A percentile compares a stretch with the other conserved stretches of the same genome.
Conservation (phyloP, 2,329 filamentous ascomycete species). For the Raffaelea albimanens region DNA sequence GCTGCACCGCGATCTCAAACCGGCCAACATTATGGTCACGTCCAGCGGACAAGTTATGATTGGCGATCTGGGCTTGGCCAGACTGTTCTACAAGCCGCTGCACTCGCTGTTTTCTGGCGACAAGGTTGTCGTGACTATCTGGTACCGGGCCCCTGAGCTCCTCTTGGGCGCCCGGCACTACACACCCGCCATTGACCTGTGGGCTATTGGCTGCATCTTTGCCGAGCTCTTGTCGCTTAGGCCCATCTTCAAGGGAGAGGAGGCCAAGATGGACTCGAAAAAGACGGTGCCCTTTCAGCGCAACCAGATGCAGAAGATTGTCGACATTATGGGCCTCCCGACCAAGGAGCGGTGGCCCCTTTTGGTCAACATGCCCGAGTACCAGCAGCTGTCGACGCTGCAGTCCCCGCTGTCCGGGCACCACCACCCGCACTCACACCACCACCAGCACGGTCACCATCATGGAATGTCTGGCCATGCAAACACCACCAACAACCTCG, state of each 20-base stretch:
- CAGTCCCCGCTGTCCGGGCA: conserved; percentile 29
- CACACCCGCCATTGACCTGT: conserved; percentile 92
- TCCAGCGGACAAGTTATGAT: conserved; percentile 85
- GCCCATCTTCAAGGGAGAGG: conserved; percentile 96
- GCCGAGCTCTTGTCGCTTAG: conserved; percentile 82
- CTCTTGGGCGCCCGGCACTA: conserved; percentile 91
- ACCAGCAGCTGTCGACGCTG: conserved; percentile 54
- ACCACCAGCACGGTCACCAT: not conserved
- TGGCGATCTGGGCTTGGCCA: conserved; percentile 83
- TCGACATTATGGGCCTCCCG: conserved; percentile 89
- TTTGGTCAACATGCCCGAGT: conserved; percentile 79
- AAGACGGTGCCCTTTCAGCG: conserved; percentile 96
- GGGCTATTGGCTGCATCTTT: conserved; percentile 97
- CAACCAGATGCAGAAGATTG: conserved; percentile 98
- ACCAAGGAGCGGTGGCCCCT: conserved; percentile 84
- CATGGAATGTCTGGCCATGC: not conserved
- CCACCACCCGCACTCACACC: conserved; percentile 23
- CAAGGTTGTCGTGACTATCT: conserved; percentile 98
- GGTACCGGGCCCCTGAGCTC: conserved; percentile 94
- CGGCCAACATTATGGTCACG: conserved; percentile 98
- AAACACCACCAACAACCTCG: conserved; percentile 49
- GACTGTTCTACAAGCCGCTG: conserved; percentile 87
- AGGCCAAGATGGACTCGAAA: conserved; percentile 98
- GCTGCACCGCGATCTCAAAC: conserved; percentile 90
- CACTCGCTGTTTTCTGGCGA: conserved; percentile 88